phyloP scores from a whole-genome alignment of 1,284 basidiomycete species.

The Cerrena zonata region DNA sequence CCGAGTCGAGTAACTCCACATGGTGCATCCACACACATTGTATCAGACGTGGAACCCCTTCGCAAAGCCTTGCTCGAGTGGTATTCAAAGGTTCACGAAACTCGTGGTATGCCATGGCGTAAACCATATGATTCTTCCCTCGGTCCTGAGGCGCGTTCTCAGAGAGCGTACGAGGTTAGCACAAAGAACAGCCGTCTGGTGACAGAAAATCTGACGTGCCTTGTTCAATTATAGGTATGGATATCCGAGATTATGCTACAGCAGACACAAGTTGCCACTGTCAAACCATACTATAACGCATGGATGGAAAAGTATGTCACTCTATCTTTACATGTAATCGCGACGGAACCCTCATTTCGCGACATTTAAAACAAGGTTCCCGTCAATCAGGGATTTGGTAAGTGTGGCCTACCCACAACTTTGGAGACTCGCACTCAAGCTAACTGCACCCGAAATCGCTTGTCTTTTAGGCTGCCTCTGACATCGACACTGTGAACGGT shows the following conservation, averaged over 20 bases:
- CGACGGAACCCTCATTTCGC: conserved; percentile 5
- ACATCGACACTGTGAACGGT: conserved; percentile 80
- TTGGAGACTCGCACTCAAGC: background rate
- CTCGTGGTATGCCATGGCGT: conserved; percentile 83
- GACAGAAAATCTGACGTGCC: conserved; percentile 7
- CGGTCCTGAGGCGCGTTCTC: conserved; percentile 48
- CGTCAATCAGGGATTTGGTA: conserved; percentile 76
- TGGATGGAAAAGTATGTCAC: conserved; percentile 72
- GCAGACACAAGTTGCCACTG: conserved; percentile 88
- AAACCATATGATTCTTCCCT: conserved; percentile 57
- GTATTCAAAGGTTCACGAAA: conserved; percentile 59
- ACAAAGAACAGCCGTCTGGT: background rate
- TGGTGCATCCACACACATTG: conserved; percentile 29
- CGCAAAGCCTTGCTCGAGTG: conserved; percentile 53
- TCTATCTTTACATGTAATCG: conserved; percentile 3
- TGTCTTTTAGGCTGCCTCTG: conserved; percentile 50
- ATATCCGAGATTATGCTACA: conserved; percentile 95
- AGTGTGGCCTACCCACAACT: conserved; percentile 17
- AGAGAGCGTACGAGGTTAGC: conserved; percentile 74
- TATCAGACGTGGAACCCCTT: conserved; percentile 33
- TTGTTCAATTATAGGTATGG: conserved; percentile 56
- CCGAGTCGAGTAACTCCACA: conserved; percentile 22
- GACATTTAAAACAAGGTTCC: conserved; percentile 51
- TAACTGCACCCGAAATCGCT: conserved; percentile 3
- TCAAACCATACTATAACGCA: conserved; percentile 82